Conservation (phyloP, 306 rosid species). For the Arachis hypogaea region DNA sequence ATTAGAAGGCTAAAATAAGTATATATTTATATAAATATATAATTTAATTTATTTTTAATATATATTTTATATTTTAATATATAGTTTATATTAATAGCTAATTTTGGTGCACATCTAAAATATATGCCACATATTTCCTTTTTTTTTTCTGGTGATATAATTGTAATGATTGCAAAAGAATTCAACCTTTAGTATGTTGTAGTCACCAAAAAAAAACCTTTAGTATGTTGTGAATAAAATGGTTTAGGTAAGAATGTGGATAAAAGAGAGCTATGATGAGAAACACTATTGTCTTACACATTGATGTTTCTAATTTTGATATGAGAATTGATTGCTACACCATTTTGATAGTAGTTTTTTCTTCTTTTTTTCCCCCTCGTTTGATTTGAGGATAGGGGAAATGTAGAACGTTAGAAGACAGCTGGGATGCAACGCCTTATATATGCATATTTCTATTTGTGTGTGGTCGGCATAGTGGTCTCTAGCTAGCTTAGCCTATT, state of each 20-base stretch:
- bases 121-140: no score
- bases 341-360: background rate
- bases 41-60: no score
- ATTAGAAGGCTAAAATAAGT: no score
- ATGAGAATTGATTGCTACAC: background rate
- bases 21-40: no score
- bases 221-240: background rate
- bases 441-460: background rate
- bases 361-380: no score
- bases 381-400: background rate
- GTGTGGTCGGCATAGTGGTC: background rate
- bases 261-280: background rate
- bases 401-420: slow-evolving; percentile 4
- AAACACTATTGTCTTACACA: background rate
- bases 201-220: no score
- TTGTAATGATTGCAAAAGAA: no score
- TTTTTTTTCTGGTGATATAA: no score
- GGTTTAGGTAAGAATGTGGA: background rate
- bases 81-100: no score
- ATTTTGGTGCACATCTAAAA: no score
- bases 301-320: background rate
- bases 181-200: background rate
- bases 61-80: no score
- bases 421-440: slow-evolving; percentile 29
- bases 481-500: background rate